phyloP scores from a whole-genome alignment of 768 basidiomycete genomes.

The Piloderma croceum region DNA sequence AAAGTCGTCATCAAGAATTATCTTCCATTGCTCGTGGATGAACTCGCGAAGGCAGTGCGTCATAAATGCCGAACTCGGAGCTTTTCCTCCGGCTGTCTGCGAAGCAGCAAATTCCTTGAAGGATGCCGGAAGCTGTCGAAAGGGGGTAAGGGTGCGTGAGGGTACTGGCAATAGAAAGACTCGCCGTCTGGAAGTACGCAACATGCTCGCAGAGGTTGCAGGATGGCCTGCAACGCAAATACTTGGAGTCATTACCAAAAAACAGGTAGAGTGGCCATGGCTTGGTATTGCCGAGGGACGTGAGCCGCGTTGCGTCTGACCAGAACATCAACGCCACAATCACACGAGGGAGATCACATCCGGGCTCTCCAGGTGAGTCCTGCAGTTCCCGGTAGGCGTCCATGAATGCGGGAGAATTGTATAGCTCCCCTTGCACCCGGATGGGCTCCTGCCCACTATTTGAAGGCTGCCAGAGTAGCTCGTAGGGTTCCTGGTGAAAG shows the following conservation, averaged over 20 bases:
- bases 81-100: slow-evolving; percentile 1
- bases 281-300: slow-evolving; percentile 15
- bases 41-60: slow-evolving; percentile 29
- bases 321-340: slow-evolving; percentile 13
- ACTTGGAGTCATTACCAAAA: slow-evolving; percentile 19
- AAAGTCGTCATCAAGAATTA: slow-evolving; percentile 31
- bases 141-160: no score
- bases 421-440: slow-evolving; percentile 21
- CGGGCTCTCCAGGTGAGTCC: slow-evolving; percentile 13
- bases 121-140: slow-evolving; percentile 22
- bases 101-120: slow-evolving; percentile 22
- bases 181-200: no score
- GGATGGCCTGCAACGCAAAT: slow-evolving; percentile 23
- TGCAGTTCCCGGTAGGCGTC: slow-evolving; percentile 19
- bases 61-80: slow-evolving; percentile 14
- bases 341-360: slow-evolving; percentile 11
- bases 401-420: slow-evolving; percentile 14
- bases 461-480: slow-evolving; percentile 20
- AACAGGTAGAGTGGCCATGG: slow-evolving; percentile 19
- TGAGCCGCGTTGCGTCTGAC: slow-evolving; percentile 19
- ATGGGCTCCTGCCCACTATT: slow-evolving; percentile 5
- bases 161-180: no score
- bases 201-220: no score
- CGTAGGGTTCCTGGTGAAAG: slow-evolving; percentile 24
- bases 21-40: slow-evolving; percentile 24